Percentiles rank a stretch among this genome's conserved stretches.
Conservation (phyloP, 805 yeast species). For the Cyberlindnera euphorbiiphila region DNA sequence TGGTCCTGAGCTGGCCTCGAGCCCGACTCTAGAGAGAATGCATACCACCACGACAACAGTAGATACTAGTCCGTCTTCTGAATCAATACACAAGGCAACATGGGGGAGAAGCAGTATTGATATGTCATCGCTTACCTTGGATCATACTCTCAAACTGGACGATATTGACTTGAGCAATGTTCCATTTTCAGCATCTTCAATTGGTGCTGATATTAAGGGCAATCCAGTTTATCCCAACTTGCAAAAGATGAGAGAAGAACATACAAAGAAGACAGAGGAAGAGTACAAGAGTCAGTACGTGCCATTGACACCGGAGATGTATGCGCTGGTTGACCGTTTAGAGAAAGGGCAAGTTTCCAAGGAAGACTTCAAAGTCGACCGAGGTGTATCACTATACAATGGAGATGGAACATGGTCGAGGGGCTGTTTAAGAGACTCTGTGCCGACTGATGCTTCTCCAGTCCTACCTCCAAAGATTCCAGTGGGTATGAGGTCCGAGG, state of each 20-base stretch:
- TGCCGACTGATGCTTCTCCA: slow-evolving; percentile 16
- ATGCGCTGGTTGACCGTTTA: slow-evolving; percentile 19
- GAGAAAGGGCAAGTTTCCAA: slow-evolving; percentile 17
- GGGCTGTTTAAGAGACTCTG: slow-evolving; percentile 20
- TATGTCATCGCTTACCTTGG: slow-evolving; percentile 2
- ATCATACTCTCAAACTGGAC: slow-evolving; percentile 2
- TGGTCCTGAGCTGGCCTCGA: too few relatives aligned
- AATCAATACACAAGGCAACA: too few relatives aligned
- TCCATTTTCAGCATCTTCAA: slow-evolving; percentile 25
- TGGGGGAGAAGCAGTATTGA: slow-evolving; percentile 9
- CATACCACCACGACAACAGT: too few relatives aligned
- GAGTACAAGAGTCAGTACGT: slow-evolving; percentile 6
- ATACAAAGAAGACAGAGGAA: slow-evolving; percentile 5
- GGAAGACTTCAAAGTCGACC: slow-evolving; percentile 21
- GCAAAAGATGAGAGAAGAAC: slow-evolving; percentile 5
- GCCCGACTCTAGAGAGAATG: too few relatives aligned
- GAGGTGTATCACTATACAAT: slow-evolving; percentile 24
- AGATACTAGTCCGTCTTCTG: too few relatives aligned
- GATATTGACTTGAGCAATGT: slow-evolving; percentile 12
- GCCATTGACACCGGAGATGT: slow-evolving; percentile 19
- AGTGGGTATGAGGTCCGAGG: slow-evolving; percentile 24
- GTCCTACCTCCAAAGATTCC: slow-evolving; percentile 27
- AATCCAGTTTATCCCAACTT: slow-evolving; percentile 3
- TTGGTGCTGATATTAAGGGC: too few relatives aligned
- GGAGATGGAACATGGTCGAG: slow-evolving; percentile 27